Evolutionary conservation across 2,329 filamentous ascomycete genomes (phyloP).

Genomic region (Eutypella sp.): DNA sequence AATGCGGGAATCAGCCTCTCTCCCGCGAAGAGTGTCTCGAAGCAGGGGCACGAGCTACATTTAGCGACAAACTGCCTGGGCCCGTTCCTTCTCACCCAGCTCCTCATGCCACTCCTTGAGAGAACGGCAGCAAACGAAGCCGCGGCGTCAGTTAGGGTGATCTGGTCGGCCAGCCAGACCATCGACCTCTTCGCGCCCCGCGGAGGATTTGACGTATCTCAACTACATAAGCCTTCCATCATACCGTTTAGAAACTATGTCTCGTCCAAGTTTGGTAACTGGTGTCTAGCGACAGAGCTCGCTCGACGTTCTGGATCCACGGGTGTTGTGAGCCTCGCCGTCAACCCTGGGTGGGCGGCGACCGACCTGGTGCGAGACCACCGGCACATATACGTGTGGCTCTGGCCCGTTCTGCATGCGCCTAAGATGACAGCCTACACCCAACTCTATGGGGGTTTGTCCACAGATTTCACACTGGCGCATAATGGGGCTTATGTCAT

Average conservation of each 20-base stretch:
- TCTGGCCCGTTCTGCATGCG: background rate
- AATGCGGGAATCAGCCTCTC: constrained; percentile 19
- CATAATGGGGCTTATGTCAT: constrained; percentile 9
- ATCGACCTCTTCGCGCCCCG: background rate
- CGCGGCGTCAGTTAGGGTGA: constrained; percentile 8
- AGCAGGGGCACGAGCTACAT: constrained; percentile 31
- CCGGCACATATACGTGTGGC: background rate
- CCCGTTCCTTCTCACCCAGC: constrained; percentile 29
- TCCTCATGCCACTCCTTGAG: constrained; percentile 28
- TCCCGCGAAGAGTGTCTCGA: constrained; percentile 16
- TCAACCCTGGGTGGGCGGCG: background rate
- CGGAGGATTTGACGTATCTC: background rate
- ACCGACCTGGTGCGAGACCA: background rate
- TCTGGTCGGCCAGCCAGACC: constrained; percentile 9
- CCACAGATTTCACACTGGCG: constrained; percentile 2
- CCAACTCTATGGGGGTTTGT: constrained; percentile 7
- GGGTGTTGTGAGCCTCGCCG: background rate
- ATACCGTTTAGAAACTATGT: background rate
- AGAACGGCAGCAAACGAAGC: constrained; percentile 11
- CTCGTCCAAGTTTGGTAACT: background rate
- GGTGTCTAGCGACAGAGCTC: background rate
- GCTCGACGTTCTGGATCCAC: background rate
- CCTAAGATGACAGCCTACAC: constrained; percentile 1
- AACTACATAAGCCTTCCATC: background rate
- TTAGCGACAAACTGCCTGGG: constrained; percentile 31